Evolutionary conservation across 2,329 filamentous ascomycete species (phyloP), one percentile per base, ranked within the genome.

Genomic region (Paraphoma sp.): DNA sequence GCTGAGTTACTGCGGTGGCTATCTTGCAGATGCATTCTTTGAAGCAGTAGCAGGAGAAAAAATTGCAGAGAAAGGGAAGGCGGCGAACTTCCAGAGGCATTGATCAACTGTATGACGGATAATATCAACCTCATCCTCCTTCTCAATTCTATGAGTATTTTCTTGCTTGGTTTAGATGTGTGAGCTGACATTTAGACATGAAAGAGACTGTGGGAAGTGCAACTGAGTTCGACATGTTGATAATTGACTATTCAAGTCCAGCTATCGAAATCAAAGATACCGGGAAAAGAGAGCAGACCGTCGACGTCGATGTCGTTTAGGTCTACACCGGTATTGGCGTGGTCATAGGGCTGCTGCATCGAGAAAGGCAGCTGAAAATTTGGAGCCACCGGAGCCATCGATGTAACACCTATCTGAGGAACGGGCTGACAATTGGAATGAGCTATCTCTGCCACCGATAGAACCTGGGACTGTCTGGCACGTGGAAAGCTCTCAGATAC

Each of bases 1-100:
- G 53, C 54, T 72, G 11, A 73, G 67, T 40, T 77, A 71, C 53
- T 72, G 71, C 16, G 76, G 76, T 12, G 68, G 69, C 1, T 76
- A 77, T 53, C 60, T 77, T 31, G 74, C 72, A 1, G 76, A 78
- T 61, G 75, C 76, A 0, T 76, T 76, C 51, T 77, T 78, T 38
- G 72, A 74, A 51, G 69, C 71, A 2, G 64, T 70, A 10, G 73
- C 72, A 6, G 73, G 72, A 0, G 64, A 75, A 44, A 16, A 45
- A 3, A 65, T 65, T 23, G 53, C 53, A 30, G 61, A 64, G 17
- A 59, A 53, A 30, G 56, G 56, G 8, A 45, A 54, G 17, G 44
- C 54, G 4, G 23, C 6, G 7, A 51, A 58, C 30, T 62, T 53
- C 29, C 16, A 53, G 36, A 51, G 51, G 42, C 56, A 56, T 48